phyloP scores from a whole-genome alignment of 1,284 basidiomycete species.

The Moesziomyces aphidis region DNA sequence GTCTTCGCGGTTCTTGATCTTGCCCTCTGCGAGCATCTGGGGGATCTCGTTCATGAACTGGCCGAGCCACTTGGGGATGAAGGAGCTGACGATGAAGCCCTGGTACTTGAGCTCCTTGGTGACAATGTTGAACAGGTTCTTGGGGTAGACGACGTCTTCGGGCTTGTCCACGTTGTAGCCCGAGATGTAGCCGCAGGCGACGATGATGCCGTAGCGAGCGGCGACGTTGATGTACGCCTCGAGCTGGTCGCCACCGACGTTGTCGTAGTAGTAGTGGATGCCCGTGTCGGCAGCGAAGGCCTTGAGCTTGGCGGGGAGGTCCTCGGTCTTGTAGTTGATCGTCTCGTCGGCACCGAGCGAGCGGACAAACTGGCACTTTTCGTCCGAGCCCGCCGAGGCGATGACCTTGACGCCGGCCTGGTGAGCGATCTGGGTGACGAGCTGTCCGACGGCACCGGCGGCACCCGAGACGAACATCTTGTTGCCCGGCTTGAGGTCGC shows the following conservation, averaged over 20 bases:
- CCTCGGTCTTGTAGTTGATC: conserved; percentile 83
- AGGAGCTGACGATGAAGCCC: conserved; percentile 42
- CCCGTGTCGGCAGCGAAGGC: conserved; percentile 43
- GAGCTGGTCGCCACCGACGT: conserved; percentile 54
- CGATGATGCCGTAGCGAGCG: conserved; percentile 49
- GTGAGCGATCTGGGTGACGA: conserved; percentile 72
- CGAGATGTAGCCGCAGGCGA: conserved; percentile 49
- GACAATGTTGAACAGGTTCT: conserved; percentile 52
- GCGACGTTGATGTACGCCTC: conserved; percentile 48
- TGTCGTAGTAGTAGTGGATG: conserved; percentile 56
- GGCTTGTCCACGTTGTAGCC: conserved; percentile 53
- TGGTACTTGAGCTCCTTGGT: conserved; percentile 48
- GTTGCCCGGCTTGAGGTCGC: conserved; percentile 50
- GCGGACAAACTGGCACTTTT: conserved; percentile 85
- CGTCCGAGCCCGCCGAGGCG: conserved; percentile 80
- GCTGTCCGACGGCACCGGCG: conserved; percentile 63
- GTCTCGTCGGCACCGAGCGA: conserved; percentile 86
- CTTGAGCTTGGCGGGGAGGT: conserved; percentile 69
- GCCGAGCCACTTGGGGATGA: conserved; percentile 38
- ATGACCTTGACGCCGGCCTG: conserved; percentile 76
- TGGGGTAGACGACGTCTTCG: conserved; percentile 44
- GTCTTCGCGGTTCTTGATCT: conserved; percentile 45
- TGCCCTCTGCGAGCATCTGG: conserved; percentile 42
- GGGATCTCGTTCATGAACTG: conserved; percentile 42
- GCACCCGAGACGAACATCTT: conserved; percentile 60